Evolutionary conservation across 129 eudicot genomes (phyloP).

Genomic region (Tanacetum coccineum): DNA sequence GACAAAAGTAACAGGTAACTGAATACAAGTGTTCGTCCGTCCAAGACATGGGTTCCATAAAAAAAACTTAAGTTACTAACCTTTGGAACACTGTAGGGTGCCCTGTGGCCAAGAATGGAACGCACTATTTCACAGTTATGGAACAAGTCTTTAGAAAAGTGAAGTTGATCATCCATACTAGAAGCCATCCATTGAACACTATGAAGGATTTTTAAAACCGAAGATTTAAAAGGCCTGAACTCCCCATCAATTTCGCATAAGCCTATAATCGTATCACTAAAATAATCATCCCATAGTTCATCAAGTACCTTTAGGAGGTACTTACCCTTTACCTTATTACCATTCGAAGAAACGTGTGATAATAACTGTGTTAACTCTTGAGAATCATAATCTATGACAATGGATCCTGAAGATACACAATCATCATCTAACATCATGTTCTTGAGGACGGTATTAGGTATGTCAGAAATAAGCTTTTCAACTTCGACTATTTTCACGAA

Average conservation of each 20-base stretch:
- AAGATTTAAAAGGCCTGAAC: slow-evolving; percentile 37
- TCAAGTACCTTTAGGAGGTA: slow-evolving; percentile 66
- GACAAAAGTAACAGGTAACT: neutral
- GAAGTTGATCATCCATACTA: slow-evolving; percentile 54
- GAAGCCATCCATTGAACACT: slow-evolving; percentile 58
- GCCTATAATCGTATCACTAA: slow-evolving; percentile 32
- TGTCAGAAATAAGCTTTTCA: slow-evolving; percentile 43
- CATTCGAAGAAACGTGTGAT: slow-evolving; percentile 38
- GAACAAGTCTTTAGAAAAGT: slow-evolving; percentile 59
- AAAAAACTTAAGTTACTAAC: slow-evolving; percentile 32
- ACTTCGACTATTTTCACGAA: slow-evolving; percentile 48
- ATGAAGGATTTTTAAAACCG: slow-evolving; percentile 42
- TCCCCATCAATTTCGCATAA: too few relatives aligned
- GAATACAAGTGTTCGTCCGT: too few relatives aligned
- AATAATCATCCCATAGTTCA: slow-evolving; percentile 63
- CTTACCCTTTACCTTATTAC: slow-evolving; percentile 43
- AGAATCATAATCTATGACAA: slow-evolving; percentile 19
- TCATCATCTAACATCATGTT: too few relatives aligned
- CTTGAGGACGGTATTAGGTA: slow-evolving; percentile 22
- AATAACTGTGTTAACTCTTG: slow-evolving; percentile 44
- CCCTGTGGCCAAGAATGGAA: slow-evolving; percentile 53
- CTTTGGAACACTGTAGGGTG: slow-evolving; percentile 73
- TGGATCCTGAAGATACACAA: too few relatives aligned
- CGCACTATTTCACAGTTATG: slow-evolving; percentile 61
- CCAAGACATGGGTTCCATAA: neutral